phyloP scores from a whole-genome alignment of 2,329 filamentous ascomycete genomes.

The Didymosphaeria variabile region DNA sequence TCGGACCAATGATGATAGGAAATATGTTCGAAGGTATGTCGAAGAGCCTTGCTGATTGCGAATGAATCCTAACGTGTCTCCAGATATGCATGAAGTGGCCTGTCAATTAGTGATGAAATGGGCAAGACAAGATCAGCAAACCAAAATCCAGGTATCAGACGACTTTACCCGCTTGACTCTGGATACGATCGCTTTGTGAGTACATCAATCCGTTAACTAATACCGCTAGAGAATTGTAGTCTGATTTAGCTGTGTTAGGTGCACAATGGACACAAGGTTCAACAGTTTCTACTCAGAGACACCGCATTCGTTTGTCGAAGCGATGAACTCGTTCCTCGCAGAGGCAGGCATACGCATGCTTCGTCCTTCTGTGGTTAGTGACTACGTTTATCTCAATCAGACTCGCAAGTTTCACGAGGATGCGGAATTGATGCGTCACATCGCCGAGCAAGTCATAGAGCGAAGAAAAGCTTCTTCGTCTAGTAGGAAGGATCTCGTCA shows the following conservation, averaged over 20 bases:
- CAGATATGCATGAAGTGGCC: conserved; percentile 1
- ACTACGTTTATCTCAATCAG: background rate
- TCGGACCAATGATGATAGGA: background rate
- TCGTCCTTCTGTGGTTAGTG: background rate
- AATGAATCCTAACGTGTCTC: too few relatives aligned
- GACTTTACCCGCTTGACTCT: background rate
- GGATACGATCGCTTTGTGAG: background rate
- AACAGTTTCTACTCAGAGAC: background rate
- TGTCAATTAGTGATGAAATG: background rate
- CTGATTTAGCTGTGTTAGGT: background rate
- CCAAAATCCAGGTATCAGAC: background rate
- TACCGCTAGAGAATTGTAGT: background rate
- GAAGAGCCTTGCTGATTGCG: background rate
- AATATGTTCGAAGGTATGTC: background rate
- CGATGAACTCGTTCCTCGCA: background rate
- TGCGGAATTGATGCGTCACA: background rate
- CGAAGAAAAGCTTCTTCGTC: background rate
- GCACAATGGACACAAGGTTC: background rate
- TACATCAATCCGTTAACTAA: background rate
- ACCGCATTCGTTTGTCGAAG: background rate
- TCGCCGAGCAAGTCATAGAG: background rate
- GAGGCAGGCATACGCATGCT: background rate
- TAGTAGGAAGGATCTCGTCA: background rate
- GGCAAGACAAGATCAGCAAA: background rate
- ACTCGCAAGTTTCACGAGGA: background rate